Conservation (phyloP, 768 basidiomycete species). For the Tulasnella sp. region DNA sequence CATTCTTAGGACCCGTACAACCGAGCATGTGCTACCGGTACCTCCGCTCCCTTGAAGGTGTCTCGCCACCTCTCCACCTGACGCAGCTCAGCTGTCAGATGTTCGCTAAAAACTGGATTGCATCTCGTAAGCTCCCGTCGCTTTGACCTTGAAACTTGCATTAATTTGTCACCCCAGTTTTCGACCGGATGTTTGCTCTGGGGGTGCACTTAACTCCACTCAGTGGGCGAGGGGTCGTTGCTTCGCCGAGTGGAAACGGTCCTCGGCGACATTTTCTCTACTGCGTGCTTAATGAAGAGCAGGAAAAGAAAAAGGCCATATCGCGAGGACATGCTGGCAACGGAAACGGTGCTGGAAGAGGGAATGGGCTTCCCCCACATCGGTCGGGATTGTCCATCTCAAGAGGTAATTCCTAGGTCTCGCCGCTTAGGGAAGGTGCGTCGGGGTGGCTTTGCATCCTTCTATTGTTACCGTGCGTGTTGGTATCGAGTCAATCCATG, state of each 20-base stretch:
- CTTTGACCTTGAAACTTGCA: background rate
- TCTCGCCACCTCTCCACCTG: constrained; percentile 79
- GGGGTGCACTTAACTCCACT: constrained; percentile 71
- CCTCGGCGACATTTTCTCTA: constrained; percentile 80
- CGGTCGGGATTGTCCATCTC: too few species aligned
- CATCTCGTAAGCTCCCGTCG: constrained; percentile 53
- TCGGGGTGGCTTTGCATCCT: too few species aligned
- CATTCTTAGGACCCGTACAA: constrained; percentile 60
- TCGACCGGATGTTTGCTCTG: constrained; percentile 83
- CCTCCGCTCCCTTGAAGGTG: constrained; percentile 80
- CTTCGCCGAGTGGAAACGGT: constrained; percentile 60
- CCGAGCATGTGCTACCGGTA: constrained; percentile 91
- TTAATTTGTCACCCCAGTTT: constrained; percentile 42
- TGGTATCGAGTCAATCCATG: too few species aligned
- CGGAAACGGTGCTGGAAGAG: too few species aligned
- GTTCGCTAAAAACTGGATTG: constrained; percentile 81
- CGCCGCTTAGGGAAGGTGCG: too few species aligned
- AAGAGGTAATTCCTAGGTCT: too few species aligned
- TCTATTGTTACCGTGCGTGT: too few species aligned
- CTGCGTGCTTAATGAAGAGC: constrained; percentile 52
- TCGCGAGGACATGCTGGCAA: background rate
- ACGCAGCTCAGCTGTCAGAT: constrained; percentile 84
- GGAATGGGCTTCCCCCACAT: too few species aligned
- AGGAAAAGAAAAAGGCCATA: constrained; percentile 25
- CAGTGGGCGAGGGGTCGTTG: constrained; percentile 49